Evolutionary conservation across 352 stramenopile species (phyloP), one percentile per base, ranked within the genome.

Genomic region (Phytophthora citrophthora): DNA sequence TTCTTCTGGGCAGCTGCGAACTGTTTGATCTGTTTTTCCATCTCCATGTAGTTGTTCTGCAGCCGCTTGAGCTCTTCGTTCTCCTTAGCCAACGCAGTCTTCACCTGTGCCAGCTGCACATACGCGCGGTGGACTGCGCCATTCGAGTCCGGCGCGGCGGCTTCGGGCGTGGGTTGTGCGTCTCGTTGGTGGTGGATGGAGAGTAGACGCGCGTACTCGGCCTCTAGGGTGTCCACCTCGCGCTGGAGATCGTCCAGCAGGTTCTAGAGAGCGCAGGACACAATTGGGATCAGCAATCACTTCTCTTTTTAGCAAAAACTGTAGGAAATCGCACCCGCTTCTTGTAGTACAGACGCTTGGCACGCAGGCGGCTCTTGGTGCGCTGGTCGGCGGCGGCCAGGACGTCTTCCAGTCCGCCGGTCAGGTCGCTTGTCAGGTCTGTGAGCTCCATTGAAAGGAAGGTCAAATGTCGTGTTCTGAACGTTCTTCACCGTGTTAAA

Each of bases 271-370:
- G 43, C 20, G 18, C 20, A 61, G 49, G 24, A n/a, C 27, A 55
- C 31, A 51, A 31, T 3, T 34, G 29, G 6, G 27, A 44, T 63
- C 34, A 39, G 47, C 12, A 71, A 53, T 46, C 34, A 16, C 11
- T n/a, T 38, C 16, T 45, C 8, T 23, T 8, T 31, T 40, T 47
- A 46, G 9, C 13, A 29, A 11, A 20, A 20, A 20, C 20, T 20
- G 20, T 20, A 20, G 20, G 20, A 20, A 20, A 20, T 52, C 60
- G 60, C 69, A 92, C 83, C 45, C 83, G 68, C 32, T 89, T 89
- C 68, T 86, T 85, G 74, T 92, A 88, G 81, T 92, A 92, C 48
- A 83, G 80, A 8, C 79, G 77, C 65, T 89, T 88, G 65, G 85
- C 83, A 38, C 86, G 73, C 39, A 88, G 68, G 5, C 83, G 79